These are phyloP conservation scores for sunflower (Helianthus annuus) DNA, from an alignment of 129 eudicot species.

Conservation along the genomic window HanXRQr2.0-SUNRISE NC_035434.2:174627137-174627636, in stretches of 20 bases:
- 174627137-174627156: background rate
- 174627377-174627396: background rate
- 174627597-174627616: background rate
- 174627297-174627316: background rate
- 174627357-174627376: background rate
- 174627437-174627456: background rate
- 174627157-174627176: background rate
- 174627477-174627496: no score
- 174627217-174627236: background rate
- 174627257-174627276: background rate
- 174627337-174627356: background rate
- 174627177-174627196: background rate
- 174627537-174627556: background rate
- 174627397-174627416: no score
- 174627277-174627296: background rate
- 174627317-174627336: background rate
- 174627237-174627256: background rate
- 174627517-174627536: background rate
- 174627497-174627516: background rate
- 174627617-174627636: background rate
- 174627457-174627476: background rate
- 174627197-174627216: background rate
- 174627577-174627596: background rate
- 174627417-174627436: no score
- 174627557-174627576: background rate